phyloP scores from a whole-genome alignment of 805 yeast species.

The Komagataella populi region DNA sequence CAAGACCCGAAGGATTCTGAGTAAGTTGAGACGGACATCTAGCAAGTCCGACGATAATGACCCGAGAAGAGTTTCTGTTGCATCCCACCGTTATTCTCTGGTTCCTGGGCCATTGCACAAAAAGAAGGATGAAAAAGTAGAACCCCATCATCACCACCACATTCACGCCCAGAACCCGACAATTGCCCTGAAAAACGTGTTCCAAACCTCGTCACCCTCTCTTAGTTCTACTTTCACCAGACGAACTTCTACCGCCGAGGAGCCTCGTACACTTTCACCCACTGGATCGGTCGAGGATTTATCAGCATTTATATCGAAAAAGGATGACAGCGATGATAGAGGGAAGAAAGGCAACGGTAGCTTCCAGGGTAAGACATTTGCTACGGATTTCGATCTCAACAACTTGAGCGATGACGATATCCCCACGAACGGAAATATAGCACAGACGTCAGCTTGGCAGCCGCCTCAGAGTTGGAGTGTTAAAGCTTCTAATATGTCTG shows the following conservation, averaged over 20 bases:
- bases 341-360: background rate
- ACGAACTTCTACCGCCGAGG: background rate
- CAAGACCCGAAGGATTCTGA: background rate
- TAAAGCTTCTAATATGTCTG: background rate
- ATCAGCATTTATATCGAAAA: background rate
- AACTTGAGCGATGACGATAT: background rate
- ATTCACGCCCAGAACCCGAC: background rate
- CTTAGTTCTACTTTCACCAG: background rate
- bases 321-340: background rate
- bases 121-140: background rate
- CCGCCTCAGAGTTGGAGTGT: background rate
- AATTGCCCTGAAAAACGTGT: background rate
- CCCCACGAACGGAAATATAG: background rate
- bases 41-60: background rate
- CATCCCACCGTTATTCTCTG: background rate
- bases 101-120: background rate
- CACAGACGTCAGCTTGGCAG: background rate
- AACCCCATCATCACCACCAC: background rate
- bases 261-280: background rate
- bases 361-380: background rate
- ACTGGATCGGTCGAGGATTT: background rate
- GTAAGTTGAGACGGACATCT: background rate
- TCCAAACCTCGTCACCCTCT: background rate
- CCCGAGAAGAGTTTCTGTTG: background rate
- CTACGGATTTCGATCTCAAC: background rate